Evolutionary conservation across 352 stramenopile species (phyloP).

Genomic region (Stramenopiles sp.): DNA sequence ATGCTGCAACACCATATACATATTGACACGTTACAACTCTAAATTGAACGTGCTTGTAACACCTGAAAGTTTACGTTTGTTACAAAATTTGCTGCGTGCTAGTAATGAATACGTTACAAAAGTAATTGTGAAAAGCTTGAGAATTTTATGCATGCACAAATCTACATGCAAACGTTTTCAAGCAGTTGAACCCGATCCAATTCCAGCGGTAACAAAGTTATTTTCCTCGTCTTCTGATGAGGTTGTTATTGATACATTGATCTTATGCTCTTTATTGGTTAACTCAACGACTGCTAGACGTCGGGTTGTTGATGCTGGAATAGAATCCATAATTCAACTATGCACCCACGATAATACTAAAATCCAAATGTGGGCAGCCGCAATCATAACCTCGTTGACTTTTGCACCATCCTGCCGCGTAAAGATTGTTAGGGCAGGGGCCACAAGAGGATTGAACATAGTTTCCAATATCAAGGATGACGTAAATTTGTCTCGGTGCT

Average conservation of each 20-base stretch:
- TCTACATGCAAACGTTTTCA: not conserved
- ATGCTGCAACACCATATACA: not conserved
- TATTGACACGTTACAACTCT: not conserved
- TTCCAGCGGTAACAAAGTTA: not conserved
- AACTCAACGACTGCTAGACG: not conserved
- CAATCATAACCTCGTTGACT: not conserved
- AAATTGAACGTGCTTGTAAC: not conserved
- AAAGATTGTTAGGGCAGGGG: not conserved
- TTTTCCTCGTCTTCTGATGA: not conserved
- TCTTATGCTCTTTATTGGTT: not conserved
- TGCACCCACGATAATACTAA: not conserved
- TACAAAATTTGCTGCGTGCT: not conserved
- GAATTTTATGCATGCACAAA: not conserved
- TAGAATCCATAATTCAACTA: not conserved
- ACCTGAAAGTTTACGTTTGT: not conserved
- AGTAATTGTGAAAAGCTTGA: not conserved
- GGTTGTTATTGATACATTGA: not conserved
- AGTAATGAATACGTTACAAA: not conserved
- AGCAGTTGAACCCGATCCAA: not conserved
- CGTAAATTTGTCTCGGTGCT: not conserved
- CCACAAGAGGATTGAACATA: conserved; percentile 2
- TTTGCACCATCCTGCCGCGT: not conserved
- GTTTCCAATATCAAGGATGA: conserved; percentile 8
- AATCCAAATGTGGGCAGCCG: conserved; percentile 4
- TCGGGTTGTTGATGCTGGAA: not conserved